Percentiles rank a stretch among this genome's conserved stretches.
Conservation (phyloP, 2,329 filamentous ascomycete species). For the Scortechinia acanthostroma region DNA sequence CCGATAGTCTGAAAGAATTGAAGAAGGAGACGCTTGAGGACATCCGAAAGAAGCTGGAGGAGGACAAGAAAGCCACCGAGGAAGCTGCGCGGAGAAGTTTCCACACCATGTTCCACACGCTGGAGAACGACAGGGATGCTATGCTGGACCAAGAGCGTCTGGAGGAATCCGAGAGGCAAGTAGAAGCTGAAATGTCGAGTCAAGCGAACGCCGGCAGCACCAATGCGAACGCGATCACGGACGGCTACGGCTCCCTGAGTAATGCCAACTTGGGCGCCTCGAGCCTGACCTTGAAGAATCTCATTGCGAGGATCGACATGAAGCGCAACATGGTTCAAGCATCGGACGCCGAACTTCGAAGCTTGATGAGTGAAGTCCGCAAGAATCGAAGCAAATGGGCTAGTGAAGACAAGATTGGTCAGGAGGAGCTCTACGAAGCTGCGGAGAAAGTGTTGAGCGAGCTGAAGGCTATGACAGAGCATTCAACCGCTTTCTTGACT, state of each 20-base stretch:
- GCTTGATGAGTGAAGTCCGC: conserved; percentile 90
- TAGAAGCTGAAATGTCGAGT: conserved; percentile 88
- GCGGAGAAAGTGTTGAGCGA: conserved; percentile 94
- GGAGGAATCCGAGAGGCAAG: conserved; percentile 90
- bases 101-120: conserved; percentile 86
- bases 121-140: conserved; percentile 89
- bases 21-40: conserved; percentile 72
- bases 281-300: conserved; percentile 89
- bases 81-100: conserved; percentile 85
- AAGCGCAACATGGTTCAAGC: conserved; percentile 85
- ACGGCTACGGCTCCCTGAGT: conserved; percentile 81
- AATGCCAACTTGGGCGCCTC: conserved; percentile 92
- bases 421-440: conserved; percentile 95
- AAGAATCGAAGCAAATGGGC: conserved; percentile 99
- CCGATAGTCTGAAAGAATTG: conserved; percentile 36
- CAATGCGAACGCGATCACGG: conserved; percentile 34
- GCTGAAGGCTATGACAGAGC: conserved; percentile 92
- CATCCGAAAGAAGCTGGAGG: conserved; percentile 85
- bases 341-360: conserved; percentile 84
- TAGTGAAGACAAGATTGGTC: conserved; percentile 91
- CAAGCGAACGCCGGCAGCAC: conserved; percentile 27
- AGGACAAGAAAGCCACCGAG: conserved; percentile 83
- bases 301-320: conserved; percentile 90
- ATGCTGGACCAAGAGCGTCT: conserved; percentile 97
- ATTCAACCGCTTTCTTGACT: conserved; percentile 90